Evolutionary conservation across 1,284 basidiomycete genomes (phyloP), one percentile per base, ranked within the genome.

Genomic region (Baeospora myosura): DNA sequence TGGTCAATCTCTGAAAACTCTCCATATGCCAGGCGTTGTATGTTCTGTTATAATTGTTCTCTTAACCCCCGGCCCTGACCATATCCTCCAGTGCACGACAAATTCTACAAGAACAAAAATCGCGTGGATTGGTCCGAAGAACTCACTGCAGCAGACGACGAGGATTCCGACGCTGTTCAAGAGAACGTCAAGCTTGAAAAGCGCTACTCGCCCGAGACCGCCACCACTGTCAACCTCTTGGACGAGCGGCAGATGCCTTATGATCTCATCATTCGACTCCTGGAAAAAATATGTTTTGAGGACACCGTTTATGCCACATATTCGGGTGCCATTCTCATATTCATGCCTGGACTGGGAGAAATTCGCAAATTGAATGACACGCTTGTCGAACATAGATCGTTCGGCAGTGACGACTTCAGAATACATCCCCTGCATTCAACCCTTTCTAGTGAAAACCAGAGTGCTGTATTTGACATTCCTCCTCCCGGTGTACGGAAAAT

Each of bases 371-470:
- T 98, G 48, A 85, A 84, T 53, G 94, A 98, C 52, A 67, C 88
- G 44, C 69, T 98, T 16, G 66, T 69, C 28, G 84, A 87, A 33
- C 94, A 98, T 59, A 69, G 69, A 1, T 53, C 59, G 0, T 96
- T 98, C 58, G 83, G 89, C 23, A 71, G 74, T 2, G 62, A 69
- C 3, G 64, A 63, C 12, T 98, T 96, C 67, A 76, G 75, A 46
- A 70, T 98, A 24, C 88, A 88, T 58, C 90, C 91, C 1, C 66
- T 99, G n/a, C 96, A 98, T 62, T 98, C 95, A 3, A 89, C 81
- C 1, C 78, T 95, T 33, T 89, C 90, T 7, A 91, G 80, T 47
- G 95, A 98, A 51, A 83, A 84, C 48, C 95, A 98, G 59, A 77
- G 78, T 30, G 81, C 85, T 2, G 95, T 96, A 0, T 98, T 98